phyloP scores from a whole-genome alignment of 1,284 basidiomycete genomes.

The Trichosporon sp. region DNA sequence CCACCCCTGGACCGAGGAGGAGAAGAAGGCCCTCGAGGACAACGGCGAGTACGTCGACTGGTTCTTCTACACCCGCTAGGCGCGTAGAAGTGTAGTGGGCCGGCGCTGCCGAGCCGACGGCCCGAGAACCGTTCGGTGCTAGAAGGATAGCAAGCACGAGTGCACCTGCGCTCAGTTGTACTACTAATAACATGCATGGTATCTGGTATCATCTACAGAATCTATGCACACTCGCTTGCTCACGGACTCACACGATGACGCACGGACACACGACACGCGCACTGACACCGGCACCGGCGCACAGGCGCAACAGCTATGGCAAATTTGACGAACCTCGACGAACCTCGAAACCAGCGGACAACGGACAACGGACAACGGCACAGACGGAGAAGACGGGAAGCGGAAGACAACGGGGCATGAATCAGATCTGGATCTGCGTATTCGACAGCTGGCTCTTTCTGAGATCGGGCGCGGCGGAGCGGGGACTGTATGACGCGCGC shows the following conservation, averaged over 20 bases:
- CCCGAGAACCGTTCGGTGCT: too few species aligned
- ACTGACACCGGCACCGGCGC: too few species aligned
- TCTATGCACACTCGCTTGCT: not conserved
- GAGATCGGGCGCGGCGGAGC: not conserved
- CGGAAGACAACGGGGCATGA: not conserved
- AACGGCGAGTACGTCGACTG: constrained; percentile 34
- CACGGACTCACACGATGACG: not conserved
- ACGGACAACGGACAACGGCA: not conserved
- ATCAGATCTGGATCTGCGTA: not conserved
- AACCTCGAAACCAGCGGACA: too few species aligned
- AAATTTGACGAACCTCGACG: too few species aligned
- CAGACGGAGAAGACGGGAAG: not conserved
- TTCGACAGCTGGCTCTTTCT: too few species aligned
- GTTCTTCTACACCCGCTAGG: constrained; percentile 34
- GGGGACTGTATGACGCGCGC: too few species aligned
- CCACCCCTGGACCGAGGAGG: constrained; percentile 30
- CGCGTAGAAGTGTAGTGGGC: too few species aligned
- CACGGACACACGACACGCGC: too few species aligned
- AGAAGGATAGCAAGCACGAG: too few species aligned
- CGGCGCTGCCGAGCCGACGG: too few species aligned
- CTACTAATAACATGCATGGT: constrained; percentile 6
- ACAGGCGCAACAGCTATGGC: too few species aligned
- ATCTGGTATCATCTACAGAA: constrained; percentile 4
- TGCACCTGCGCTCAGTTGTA: not conserved
- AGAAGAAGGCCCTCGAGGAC: constrained; percentile 28